A percentile compares a stretch with the other conserved stretches of the same genome.
These are phyloP conservation scores for Nematodospora anomalae DNA, from an alignment of 1,139 yeast species.

Conservation along the genomic window DNA sequence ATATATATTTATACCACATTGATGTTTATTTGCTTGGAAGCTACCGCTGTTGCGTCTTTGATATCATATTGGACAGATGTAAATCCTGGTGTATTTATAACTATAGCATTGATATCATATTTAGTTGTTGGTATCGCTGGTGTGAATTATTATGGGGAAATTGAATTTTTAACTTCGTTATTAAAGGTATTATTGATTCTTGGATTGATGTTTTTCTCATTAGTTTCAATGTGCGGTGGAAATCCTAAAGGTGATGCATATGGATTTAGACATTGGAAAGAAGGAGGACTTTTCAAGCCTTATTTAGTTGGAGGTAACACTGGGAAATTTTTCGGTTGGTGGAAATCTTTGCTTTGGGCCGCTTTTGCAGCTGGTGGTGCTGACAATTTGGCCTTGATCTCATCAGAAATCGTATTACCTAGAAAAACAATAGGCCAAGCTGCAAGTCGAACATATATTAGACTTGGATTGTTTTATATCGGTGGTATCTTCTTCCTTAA, in stretches of 20 bases:
- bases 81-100: slow-evolving; percentile 37
- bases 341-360: slow-evolving; percentile 37
- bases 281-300: slow-evolving; percentile 36
- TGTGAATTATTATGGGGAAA: slow-evolving; percentile 42
- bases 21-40: slow-evolving; percentile 41
- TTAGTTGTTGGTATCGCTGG: slow-evolving; percentile 35
- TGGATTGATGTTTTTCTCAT: slow-evolving; percentile 40
- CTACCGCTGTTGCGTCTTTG: slow-evolving; percentile 35
- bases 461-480: slow-evolving; percentile 30
- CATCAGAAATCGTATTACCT: slow-evolving; percentile 36
- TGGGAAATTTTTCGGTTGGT: slow-evolving; percentile 38
- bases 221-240: slow-evolving; percentile 44
- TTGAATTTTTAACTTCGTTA: slow-evolving; percentile 38
- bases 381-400: slow-evolving; percentile 34
- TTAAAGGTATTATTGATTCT: slow-evolving; percentile 39
- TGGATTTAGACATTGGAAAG: slow-evolving; percentile 37
- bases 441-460: slow-evolving; percentile 34
- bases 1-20: slow-evolving; percentile 38
- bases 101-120: slow-evolving; percentile 30
- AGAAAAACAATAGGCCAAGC: slow-evolving; percentile 35
- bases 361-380: slow-evolving; percentile 48
- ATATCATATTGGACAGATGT: slow-evolving; percentile 42
- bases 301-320: slow-evolving; percentile 33
- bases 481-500: slow-evolving; percentile 43
- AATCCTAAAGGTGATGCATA: slow-evolving; percentile 36